A percentile compares a stretch with the other conserved stretches of the same genome.
These are phyloP conservation scores for Rubus parviflorus DNA, from an alignment of 306 rosid species.

Conservation along the genomic window DNA sequence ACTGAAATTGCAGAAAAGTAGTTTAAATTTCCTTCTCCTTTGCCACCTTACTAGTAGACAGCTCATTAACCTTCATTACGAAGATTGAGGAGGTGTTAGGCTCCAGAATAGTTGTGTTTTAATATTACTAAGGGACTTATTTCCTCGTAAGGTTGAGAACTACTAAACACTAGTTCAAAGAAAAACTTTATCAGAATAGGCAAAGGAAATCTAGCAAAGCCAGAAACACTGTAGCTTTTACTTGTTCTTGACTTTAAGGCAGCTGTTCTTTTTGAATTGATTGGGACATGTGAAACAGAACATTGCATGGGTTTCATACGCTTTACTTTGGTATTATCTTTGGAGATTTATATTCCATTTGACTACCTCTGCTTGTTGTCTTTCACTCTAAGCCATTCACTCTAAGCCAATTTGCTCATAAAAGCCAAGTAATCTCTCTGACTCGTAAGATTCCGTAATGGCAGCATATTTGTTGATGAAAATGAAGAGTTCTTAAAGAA, in stretches of 20 bases:
- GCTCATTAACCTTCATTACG: background rate
- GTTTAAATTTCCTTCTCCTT: background rate
- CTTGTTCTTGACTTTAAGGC: background rate
- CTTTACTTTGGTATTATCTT: background rate
- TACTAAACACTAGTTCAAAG: background rate
- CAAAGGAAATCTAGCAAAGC: background rate
- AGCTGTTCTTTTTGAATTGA: background rate
- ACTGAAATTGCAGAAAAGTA: background rate
- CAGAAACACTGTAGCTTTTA: background rate
- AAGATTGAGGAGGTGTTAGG: background rate
- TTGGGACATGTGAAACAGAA: background rate
- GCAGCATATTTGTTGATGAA: slow-evolving; percentile 62
- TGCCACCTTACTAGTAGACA: background rate
- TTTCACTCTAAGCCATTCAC: background rate
- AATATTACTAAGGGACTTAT: background rate
- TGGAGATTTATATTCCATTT: slow-evolving; percentile 3
- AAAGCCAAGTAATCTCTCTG: slow-evolving; percentile 15
- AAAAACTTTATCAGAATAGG: background rate
- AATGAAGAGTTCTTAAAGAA: slow-evolving; percentile 73
- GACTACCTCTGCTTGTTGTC: background rate
- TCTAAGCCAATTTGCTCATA: slow-evolving; percentile 3
- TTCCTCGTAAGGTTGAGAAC: background rate
- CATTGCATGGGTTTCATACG: background rate
- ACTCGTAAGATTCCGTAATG: slow-evolving; percentile 31
- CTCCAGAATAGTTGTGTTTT: background rate